phyloP scores from a whole-genome alignment of 2,329 filamentous ascomycete genomes.

The Malbranchea cinnamomea region DNA sequence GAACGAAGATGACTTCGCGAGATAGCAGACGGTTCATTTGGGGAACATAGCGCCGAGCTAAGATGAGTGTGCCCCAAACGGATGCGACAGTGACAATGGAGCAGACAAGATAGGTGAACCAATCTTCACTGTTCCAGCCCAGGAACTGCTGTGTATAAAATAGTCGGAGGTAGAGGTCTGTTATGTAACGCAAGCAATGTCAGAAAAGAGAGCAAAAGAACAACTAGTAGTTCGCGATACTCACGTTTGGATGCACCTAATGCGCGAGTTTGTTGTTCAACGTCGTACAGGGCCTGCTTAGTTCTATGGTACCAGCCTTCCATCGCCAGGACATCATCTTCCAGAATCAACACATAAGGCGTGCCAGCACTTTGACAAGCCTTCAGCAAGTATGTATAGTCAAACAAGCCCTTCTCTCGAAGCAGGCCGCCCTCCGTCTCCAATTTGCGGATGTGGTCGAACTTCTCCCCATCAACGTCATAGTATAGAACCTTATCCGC shows the following conservation, averaged over 20 bases:
- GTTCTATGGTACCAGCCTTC: constrained; percentile 34
- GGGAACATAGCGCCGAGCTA: constrained; percentile 4
- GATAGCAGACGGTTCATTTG: constrained; percentile 1
- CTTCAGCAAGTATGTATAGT: constrained; percentile 30
- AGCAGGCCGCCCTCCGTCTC: constrained; percentile 17
- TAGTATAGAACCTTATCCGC: constrained; percentile 30
- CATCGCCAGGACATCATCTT: constrained; percentile 33
- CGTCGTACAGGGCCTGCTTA: constrained; percentile 20
- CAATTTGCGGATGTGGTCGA: constrained; percentile 21
- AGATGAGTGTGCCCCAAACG: constrained; percentile 2
- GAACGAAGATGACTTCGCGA: constrained; percentile 2
- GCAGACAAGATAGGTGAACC: constrained; percentile 5
- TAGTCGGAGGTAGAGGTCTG: constrained; percentile 6
- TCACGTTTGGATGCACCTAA: constrained; percentile 14
- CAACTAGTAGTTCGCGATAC: constrained; percentile 1
- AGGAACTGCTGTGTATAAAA: constrained; percentile 6
- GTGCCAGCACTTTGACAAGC: constrained; percentile 24
- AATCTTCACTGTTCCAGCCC: constrained; percentile 7
- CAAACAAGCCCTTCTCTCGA: constrained; percentile 29
- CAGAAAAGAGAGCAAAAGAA: neutral
- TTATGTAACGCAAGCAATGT: neutral
- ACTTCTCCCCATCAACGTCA: constrained; percentile 17
- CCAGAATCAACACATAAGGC: constrained; percentile 30
- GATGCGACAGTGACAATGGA: constrained; percentile 2
- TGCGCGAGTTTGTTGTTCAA: constrained; percentile 17